phyloP scores from a whole-genome alignment of 768 basidiomycete species.

The Pulveroboletus sp. region DNA sequence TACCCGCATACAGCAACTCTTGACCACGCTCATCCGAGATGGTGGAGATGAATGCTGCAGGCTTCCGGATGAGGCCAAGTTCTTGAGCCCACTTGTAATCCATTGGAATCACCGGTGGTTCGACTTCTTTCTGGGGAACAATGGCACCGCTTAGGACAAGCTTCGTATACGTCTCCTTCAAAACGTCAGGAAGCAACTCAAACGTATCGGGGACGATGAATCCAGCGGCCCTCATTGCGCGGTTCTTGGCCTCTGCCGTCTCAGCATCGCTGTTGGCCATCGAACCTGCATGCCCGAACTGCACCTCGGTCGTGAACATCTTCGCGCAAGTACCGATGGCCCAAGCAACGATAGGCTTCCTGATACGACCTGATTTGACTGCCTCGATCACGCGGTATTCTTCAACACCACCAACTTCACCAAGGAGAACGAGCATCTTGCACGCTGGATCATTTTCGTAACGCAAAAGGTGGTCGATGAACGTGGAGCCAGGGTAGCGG shows the following conservation, averaged over 20 bases:
- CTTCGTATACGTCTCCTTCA: slow-evolving; percentile 79
- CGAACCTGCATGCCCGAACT: slow-evolving; percentile 97
- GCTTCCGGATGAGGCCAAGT: slow-evolving; percentile 96
- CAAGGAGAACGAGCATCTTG: slow-evolving; percentile 98
- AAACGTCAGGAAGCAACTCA: slow-evolving; percentile 84
- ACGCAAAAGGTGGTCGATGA: slow-evolving; percentile 97
- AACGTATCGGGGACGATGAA: slow-evolving; percentile 98
- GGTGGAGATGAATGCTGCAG: slow-evolving; percentile 97
- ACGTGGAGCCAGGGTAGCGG: slow-evolving; percentile 96
- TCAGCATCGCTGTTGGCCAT: slow-evolving; percentile 98
- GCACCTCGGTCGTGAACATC: slow-evolving; percentile 99
- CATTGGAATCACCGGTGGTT: slow-evolving; percentile 98
- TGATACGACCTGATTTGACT: slow-evolving; percentile 88
- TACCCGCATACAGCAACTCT: slow-evolving; percentile 96
- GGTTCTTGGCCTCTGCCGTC: slow-evolving; percentile 98
- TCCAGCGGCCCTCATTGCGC: slow-evolving; percentile 88
- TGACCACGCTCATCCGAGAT: slow-evolving; percentile 99
- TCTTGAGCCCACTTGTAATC: slow-evolving; percentile 99
- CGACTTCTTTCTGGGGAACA: slow-evolving; percentile 67
- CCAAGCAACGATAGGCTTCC: slow-evolving; percentile 99
- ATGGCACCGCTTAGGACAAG: slow-evolving; percentile 71
- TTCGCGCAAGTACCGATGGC: slow-evolving; percentile 99
- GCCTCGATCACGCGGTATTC: slow-evolving; percentile 99
- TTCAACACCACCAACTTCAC: slow-evolving; percentile 98
- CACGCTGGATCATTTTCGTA: slow-evolving; percentile 96